phyloP scores from a whole-genome alignment of 768 basidiomycete species.

The Russula sp. region DNA sequence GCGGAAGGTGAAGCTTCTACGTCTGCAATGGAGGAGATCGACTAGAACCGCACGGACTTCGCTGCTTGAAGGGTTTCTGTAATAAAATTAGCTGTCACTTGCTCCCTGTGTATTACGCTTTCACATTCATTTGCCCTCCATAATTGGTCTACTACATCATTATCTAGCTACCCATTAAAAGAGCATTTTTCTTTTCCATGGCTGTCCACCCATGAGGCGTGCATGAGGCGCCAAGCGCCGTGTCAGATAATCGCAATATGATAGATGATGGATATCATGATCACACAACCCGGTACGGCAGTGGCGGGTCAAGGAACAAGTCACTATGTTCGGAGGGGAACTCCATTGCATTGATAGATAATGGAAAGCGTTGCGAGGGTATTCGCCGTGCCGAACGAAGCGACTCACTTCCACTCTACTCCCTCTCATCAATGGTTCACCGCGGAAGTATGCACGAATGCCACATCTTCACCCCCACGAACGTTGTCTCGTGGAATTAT shows the following conservation, averaged over 20 bases:
- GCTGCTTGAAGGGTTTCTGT: conserved; percentile 1
- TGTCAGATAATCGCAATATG: background rate
- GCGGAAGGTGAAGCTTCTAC: conserved; percentile 52
- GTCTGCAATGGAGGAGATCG: conserved; percentile 97
- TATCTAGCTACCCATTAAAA: conserved; percentile 19
- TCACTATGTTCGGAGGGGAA: background rate
- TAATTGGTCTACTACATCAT: conserved; percentile 15
- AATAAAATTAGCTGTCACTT: conserved; percentile 10
- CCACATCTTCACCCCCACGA: conserved; percentile 6
- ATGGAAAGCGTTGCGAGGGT: background rate
- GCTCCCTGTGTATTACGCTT: conserved; percentile 14
- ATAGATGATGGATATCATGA: background rate
- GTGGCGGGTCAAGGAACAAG: background rate
- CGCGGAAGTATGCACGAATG: background rate
- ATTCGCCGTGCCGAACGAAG: conserved; percentile 11
- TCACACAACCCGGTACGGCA: background rate
- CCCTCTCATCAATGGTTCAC: conserved; percentile 8
- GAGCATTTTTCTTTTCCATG: conserved; percentile 5
- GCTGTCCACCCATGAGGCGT: background rate
- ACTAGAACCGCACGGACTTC: conserved; percentile 39
- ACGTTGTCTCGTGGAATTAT: conserved; percentile 1
- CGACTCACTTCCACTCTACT: conserved; percentile 12
- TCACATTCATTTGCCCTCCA: conserved; percentile 7
- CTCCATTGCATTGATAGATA: background rate
- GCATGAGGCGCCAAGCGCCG: background rate